Evolutionary conservation across 441 rosid genomes (phyloP), one percentile per base, ranked within the genome.

Genomic region (Mallotus repandus): DNA sequence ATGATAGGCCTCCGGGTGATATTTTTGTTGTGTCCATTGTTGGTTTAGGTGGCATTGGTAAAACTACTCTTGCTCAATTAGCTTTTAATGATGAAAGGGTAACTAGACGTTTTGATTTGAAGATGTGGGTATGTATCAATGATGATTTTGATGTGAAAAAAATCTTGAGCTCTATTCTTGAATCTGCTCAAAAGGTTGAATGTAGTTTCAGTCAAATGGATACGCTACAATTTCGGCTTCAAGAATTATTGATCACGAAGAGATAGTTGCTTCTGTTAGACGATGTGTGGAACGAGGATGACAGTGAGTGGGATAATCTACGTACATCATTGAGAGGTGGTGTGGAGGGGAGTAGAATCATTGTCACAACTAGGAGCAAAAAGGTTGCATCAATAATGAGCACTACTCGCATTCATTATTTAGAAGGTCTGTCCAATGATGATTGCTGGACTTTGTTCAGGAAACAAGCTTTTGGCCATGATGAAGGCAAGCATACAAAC

Each of bases 201-300:
- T 43, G 64, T 7, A 13, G 55, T 29, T 19, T 56, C 14, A 13
- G 14, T 14, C 54, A 22, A 16, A 58, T 57, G 65, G 73, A 69
- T 69, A 22, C 54, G 6, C 41, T 69, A 19, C 73, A 69, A 46
- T 57, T 45, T 58, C 50, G 9, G 14, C 54, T 69, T 14, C 53
- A 46, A 54, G 63, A 22, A 7, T 8, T 43, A 15, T 9, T 69
- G 53, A 43, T 21, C 14, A 54, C 54, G 19, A 69, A 58, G 32
- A 29, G 32, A 29, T 29, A 29, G 1, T 29, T 29, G 32, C 32
- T 29, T 29, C 2, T 29, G 32, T 41, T 67, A 10, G 59, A 67
- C 32, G 70, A 67, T 50, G 59, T 67, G 18, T 67, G 70, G 70
- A 67, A 67, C 18, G 59, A 67, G 59, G 59, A 67, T 52, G 46